Evolutionary conservation across 1,284 basidiomycete species (phyloP).

Genomic region (Rhodotorula glutinis): DNA sequence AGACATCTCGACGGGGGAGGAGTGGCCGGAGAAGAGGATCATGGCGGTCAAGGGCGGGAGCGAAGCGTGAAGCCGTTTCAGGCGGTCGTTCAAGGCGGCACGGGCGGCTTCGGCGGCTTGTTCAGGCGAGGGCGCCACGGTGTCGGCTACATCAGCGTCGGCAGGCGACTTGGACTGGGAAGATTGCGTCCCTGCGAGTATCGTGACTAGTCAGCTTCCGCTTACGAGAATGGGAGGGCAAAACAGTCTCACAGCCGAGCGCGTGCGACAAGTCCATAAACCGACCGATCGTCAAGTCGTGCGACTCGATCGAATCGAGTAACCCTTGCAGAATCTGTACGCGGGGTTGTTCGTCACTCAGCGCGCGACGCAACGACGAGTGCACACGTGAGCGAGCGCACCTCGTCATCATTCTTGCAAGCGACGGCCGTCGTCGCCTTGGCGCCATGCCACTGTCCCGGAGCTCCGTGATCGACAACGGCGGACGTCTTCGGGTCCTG

Average conservation of each 20-base stretch:
- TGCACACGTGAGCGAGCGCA: conserved; percentile 32
- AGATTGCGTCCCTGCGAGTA: neutral
- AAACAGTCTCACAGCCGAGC: conserved; percentile 64
- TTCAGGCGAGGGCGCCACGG: neutral
- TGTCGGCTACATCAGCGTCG: neutral
- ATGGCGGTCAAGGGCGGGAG: conserved; percentile 75
- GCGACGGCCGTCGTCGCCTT: conserved; percentile 71
- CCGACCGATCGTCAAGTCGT: conserved; percentile 77
- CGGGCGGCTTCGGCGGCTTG: conserved; percentile 22
- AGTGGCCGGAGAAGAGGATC: conserved; percentile 79
- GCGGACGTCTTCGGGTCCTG: conserved; percentile 56
- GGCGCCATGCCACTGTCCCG: conserved; percentile 70
- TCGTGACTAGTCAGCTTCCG: conserved; percentile 11
- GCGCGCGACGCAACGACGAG: neutral
- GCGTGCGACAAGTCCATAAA: conserved; percentile 71
- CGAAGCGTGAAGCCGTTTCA: conserved; percentile 61
- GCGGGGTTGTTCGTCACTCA: neutral
- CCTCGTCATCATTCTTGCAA: conserved; percentile 70
- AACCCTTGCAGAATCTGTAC: conserved; percentile 60
- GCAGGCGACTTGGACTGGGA: neutral
- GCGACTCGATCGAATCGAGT: conserved; percentile 59
- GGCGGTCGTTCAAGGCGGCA: conserved; percentile 58
- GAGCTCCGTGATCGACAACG: conserved; percentile 80
- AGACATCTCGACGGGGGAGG: conserved; percentile 75
- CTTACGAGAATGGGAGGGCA: conserved; percentile 9